Evolutionary conservation across 139 green algal species (phyloP).

Genomic region (Micractinium sp.): DNA sequence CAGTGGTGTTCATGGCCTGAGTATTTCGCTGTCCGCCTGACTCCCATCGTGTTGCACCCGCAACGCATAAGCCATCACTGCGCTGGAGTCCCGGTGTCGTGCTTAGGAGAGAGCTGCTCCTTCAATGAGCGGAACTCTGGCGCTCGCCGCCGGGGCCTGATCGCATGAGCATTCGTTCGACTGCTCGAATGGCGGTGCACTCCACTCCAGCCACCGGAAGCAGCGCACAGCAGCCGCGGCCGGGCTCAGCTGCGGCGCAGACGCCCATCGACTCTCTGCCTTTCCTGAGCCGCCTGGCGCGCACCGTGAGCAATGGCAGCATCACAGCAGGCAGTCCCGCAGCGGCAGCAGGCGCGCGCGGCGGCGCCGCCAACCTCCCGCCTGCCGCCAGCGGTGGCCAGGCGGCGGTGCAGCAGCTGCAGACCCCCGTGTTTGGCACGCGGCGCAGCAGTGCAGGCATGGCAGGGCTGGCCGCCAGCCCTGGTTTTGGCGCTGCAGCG

Average conservation of each 20-base stretch:
- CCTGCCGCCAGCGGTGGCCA: background rate
- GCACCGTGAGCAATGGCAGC: slow-evolving; percentile 12
- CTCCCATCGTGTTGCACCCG: too few relatives aligned
- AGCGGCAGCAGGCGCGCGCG: background rate
- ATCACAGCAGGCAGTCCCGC: background rate
- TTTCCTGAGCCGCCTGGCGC: background rate
- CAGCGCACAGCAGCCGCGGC: background rate
- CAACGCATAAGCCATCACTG: too few relatives aligned
- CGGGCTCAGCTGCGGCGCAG: background rate
- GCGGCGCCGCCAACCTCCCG: slow-evolving; percentile 15
- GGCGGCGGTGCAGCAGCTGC: background rate
- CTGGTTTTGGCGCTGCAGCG: background rate
- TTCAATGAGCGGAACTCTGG: too few relatives aligned
- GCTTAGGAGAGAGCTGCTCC: too few relatives aligned
- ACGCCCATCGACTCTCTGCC: background rate
- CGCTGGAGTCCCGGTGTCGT: too few relatives aligned
- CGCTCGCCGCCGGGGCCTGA: too few relatives aligned
- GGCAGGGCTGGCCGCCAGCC: background rate
- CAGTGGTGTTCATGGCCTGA: too few relatives aligned
- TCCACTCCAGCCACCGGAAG: background rate
- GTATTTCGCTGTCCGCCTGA: too few relatives aligned
- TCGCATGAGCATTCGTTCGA: too few relatives aligned
- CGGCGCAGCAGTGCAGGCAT: background rate
- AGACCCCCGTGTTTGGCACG: background rate
- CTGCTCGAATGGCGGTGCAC: background rate